Percentiles rank a stretch among this genome's conserved stretches.
phyloP scores from a whole-genome alignment of 345 rosid genomes.

The Brassica incana region DNA sequence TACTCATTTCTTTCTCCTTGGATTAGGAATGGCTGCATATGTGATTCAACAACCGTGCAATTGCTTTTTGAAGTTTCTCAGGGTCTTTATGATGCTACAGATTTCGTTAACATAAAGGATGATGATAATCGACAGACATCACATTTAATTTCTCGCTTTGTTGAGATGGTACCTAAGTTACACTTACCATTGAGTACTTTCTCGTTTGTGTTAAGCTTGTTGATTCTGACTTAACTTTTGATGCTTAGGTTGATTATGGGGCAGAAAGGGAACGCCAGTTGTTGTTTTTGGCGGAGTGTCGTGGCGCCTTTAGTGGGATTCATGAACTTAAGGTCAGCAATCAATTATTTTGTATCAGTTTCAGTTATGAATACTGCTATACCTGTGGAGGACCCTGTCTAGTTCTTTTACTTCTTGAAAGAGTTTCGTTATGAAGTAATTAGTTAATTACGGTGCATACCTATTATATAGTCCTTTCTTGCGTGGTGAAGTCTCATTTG shows the following conservation, averaged over 20 bases:
- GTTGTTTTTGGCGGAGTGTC: slow-evolving; percentile 79
- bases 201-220: slow-evolving; percentile 23
- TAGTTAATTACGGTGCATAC: neutral
- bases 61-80: slow-evolving; percentile 76
- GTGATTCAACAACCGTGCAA: slow-evolving; percentile 61
- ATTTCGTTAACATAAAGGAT: slow-evolving; percentile 57
- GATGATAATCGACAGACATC: slow-evolving; percentile 67
- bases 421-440: slow-evolving; percentile 9
- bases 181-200: slow-evolving; percentile 20
- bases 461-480: neutral
- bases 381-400: neutral
- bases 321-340: slow-evolving; percentile 68
- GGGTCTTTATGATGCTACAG: slow-evolving; percentile 62
- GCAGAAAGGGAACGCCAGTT: slow-evolving; percentile 64
- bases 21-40: slow-evolving; percentile 59
- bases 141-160: slow-evolving; percentile 68
- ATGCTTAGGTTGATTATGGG: slow-evolving; percentile 72
- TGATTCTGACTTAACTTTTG: slow-evolving; percentile 37
- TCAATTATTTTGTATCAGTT: slow-evolving; percentile 15
- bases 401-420: neutral
- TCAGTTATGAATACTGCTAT: slow-evolving; percentile 1
- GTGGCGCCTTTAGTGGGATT: slow-evolving; percentile 68
- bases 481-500: too few species aligned
- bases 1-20: slow-evolving; percentile 27
- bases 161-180: slow-evolving; percentile 56